Conservation (phyloP, 1,139 yeast genomes). For the Meyerozyma carpophila region DNA sequence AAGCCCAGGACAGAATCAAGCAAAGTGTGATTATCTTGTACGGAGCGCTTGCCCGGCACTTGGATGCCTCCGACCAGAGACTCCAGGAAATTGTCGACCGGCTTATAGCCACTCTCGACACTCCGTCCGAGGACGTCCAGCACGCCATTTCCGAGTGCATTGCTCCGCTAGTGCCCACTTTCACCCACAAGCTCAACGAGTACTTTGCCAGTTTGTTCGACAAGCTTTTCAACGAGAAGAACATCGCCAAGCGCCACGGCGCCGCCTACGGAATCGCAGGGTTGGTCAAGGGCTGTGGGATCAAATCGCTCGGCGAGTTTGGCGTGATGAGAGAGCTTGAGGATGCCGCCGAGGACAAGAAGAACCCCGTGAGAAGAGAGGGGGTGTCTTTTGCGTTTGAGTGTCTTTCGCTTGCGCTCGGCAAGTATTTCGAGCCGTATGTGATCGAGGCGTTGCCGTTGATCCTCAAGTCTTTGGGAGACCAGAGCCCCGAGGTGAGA, state of each 20-base stretch:
- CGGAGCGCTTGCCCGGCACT: slow-evolving; percentile 83
- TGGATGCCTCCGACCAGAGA: slow-evolving; percentile 59
- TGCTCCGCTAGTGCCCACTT: slow-evolving; percentile 69
- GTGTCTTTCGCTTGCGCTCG: slow-evolving; percentile 72
- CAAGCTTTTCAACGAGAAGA: slow-evolving; percentile 49
- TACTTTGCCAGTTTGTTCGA: slow-evolving; percentile 57
- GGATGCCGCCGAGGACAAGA: slow-evolving; percentile 89
- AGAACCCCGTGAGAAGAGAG: slow-evolving; percentile 69
- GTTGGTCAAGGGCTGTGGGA: slow-evolving; percentile 83
- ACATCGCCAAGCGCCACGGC: slow-evolving; percentile 68
- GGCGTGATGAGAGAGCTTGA: slow-evolving; percentile 71
- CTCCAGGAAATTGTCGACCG: slow-evolving; percentile 61
- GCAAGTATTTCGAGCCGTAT: slow-evolving; percentile 84
- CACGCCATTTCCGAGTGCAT: slow-evolving; percentile 80
- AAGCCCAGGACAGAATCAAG: slow-evolving; percentile 57
- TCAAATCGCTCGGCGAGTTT: slow-evolving; percentile 65
- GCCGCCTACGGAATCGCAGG: slow-evolving; percentile 97
- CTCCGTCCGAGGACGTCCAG: slow-evolving; percentile 88
- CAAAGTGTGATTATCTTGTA: slow-evolving; percentile 82
- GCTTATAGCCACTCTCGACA: slow-evolving; percentile 67
- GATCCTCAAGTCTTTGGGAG: slow-evolving; percentile 79
- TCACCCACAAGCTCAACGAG: slow-evolving; percentile 42
- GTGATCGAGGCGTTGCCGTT: slow-evolving; percentile 84
- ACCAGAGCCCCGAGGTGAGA: slow-evolving; percentile 77
- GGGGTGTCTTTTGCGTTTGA: slow-evolving; percentile 87